These are phyloP conservation scores for Ceratobasidium theobromae DNA, from an alignment of 1,284 basidiomycete genomes.

Conservation along the genomic window DNA sequence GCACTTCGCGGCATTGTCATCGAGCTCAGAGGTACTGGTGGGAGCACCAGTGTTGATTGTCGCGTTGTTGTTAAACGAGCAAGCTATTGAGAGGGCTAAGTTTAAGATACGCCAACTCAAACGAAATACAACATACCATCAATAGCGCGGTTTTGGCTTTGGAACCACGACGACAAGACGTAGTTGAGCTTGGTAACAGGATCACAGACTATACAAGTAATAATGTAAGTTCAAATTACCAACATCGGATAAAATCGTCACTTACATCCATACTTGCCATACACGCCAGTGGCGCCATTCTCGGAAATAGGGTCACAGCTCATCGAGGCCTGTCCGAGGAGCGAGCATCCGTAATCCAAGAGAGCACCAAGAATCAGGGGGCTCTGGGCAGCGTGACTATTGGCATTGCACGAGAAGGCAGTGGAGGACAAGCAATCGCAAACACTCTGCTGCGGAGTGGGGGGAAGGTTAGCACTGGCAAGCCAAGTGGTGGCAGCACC, in stretches of 20 bases:
- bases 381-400: conserved; percentile 61
- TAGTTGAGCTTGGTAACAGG: conserved; percentile 30
- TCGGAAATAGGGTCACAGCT: conserved; percentile 71
- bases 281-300: conserved; percentile 71
- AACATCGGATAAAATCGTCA: neutral
- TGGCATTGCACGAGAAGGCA: conserved; percentile 71
- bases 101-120: neutral
- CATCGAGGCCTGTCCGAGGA: conserved; percentile 57
- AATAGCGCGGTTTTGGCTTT: conserved; percentile 16
- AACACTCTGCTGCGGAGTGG: conserved; percentile 78
- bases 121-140: neutral
- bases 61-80: conserved; percentile 28
- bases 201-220: conserved; percentile 14
- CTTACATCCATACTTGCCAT: conserved; percentile 51
- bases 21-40: conserved; percentile 6
- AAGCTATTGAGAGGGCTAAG: neutral
- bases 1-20: conserved; percentile 13
- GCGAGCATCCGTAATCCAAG: conserved; percentile 66
- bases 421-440: conserved; percentile 73
- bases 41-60: conserved; percentile 27
- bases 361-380: conserved; percentile 65
- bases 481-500: too few relatives aligned
- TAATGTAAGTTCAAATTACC: neutral
- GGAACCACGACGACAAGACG: conserved; percentile 13
- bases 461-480: conserved; percentile 71